phyloP scores from a whole-genome alignment of 306 rosid species.

The Astragalus membranaceus region DNA sequence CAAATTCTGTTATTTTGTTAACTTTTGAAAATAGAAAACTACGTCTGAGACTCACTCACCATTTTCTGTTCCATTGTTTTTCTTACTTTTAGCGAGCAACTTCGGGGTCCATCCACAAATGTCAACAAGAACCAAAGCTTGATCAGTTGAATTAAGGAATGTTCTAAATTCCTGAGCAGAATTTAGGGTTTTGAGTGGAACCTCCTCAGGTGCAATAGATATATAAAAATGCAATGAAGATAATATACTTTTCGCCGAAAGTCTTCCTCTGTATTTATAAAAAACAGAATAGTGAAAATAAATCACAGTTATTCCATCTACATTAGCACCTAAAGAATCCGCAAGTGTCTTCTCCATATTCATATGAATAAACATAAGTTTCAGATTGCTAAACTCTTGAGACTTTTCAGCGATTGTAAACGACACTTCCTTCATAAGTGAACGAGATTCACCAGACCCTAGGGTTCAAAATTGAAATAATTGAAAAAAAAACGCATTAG shows the following conservation, averaged over 20 bases:
- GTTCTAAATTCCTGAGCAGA: slow-evolving; percentile 35
- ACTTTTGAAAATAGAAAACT: too few species aligned
- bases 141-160: slow-evolving; percentile 66
- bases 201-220: slow-evolving; percentile 37
- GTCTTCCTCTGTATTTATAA: slow-evolving; percentile 68
- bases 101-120: slow-evolving; percentile 78
- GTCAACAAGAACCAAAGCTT: slow-evolving; percentile 62
- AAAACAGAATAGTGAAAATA: slow-evolving; percentile 61
- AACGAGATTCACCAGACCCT: slow-evolving; percentile 94
- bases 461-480: slow-evolving; percentile 22
- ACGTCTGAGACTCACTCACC: slow-evolving; percentile 19
- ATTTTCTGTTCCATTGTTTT: slow-evolving; percentile 41
- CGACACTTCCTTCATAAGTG: slow-evolving; percentile 57
- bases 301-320: slow-evolving; percentile 39
- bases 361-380: slow-evolving; percentile 51
- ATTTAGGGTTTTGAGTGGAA: slow-evolving; percentile 46
- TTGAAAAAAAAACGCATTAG: not conserved
- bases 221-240: slow-evolving; percentile 41
- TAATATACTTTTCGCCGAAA: slow-evolving; percentile 42
- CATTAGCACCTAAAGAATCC: slow-evolving; percentile 51
- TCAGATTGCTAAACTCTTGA: slow-evolving; percentile 39
- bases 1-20: too few species aligned
- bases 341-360: slow-evolving; percentile 55
- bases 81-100: slow-evolving; percentile 38
- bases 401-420: slow-evolving; percentile 16